Evolutionary conservation across 2,329 filamentous ascomycete genomes (phyloP), one percentile per base, ranked within the genome.

Genomic region (Alternaria triticimaculans): DNA sequence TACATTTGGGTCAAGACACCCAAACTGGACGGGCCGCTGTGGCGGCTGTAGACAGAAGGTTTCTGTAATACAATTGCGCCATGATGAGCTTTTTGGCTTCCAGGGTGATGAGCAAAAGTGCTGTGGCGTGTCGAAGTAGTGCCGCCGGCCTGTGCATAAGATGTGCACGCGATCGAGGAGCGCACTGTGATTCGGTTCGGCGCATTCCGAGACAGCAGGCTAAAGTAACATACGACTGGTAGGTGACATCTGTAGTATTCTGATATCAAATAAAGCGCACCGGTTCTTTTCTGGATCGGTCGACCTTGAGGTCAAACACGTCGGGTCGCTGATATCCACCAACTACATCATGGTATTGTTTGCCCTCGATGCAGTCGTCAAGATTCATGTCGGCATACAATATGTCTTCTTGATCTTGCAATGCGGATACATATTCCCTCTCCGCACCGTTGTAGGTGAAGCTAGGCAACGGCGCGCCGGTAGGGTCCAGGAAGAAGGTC

Each of bases 331-430:
- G 86, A 73, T 88, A 87, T 0, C 85, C 85, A 1, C 86, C 86
- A 2, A 85, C 84, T 3, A 87, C 80, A 72, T 88, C 86, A 62
- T 87, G 86, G 63, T 84, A 87, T 70, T 87, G 86, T 66, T 88
- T 88, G 0, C 83, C 83, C 65, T 88, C 86, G 0, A 88, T 75
- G 43, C 84, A 86, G 5, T 82, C 78, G 0, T 79, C 77, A 5
- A 87, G 62, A 68, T 87, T 77, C 62, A 88, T 61, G 60, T 87
- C 84, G 0, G 84, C 84, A 67, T 87, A 87, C 8, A 86, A 50
- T 7, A 88, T 82, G 0, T 79, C 85, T 64, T 87, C 85, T 12
- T 82, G 75, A 0, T 76, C 66, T 26, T 86, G 83, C 14, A 87
- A 55, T 8, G 78, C 78, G 0, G 84, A 79, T 14, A 37, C 76